A percentile compares a stretch with the other conserved stretches of the same genome.
phyloP scores from a whole-genome alignment of 192 early-diverging fungal genomes.

The Dissophora globulifera region DNA sequence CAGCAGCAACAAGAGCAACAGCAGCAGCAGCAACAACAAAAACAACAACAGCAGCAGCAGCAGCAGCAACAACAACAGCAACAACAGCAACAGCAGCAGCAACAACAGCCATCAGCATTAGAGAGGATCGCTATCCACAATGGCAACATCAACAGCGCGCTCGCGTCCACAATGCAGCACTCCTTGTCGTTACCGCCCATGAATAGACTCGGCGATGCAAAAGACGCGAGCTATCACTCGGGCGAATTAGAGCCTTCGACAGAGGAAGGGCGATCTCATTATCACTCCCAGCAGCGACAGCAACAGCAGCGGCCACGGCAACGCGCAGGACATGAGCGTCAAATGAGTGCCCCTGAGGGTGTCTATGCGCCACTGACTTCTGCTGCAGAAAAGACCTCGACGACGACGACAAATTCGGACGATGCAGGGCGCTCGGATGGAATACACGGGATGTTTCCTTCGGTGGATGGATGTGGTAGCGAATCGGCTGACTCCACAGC shows the following conservation, averaged over 20 bases:
- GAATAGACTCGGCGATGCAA: background rate
- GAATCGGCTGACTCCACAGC: slow-evolving; percentile 34
- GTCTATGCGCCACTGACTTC: background rate
- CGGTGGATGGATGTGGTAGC: slow-evolving; percentile 16
- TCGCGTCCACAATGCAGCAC: slow-evolving; percentile 37
- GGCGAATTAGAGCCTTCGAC: background rate
- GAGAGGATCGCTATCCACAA: slow-evolving; percentile 51
- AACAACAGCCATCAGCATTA: slow-evolving; percentile 23
- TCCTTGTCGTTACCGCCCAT: slow-evolving; percentile 19
- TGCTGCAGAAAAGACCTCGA: background rate
- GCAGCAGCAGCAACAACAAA: slow-evolving; percentile 14
- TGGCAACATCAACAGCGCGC: slow-evolving; percentile 36
- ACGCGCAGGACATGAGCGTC: slow-evolving; percentile 3
- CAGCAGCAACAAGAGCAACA: slow-evolving; percentile 11
- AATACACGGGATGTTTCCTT: background rate
- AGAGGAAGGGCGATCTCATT: slow-evolving; percentile 11
- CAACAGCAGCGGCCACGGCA: background rate
- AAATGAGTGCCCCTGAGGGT: slow-evolving; percentile 5
- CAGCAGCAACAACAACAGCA: slow-evolving; percentile 11
- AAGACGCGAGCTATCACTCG: background rate
- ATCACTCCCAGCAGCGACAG: slow-evolving; percentile 16
- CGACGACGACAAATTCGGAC: background rate
- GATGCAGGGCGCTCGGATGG: background rate
- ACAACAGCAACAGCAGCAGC: slow-evolving; percentile 2
- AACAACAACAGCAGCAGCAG: too few relatives aligned